These are phyloP conservation scores for Phoma sp. DNA, from an alignment of 2,329 filamentous ascomycete species.

Conservation along the genomic window DNA sequence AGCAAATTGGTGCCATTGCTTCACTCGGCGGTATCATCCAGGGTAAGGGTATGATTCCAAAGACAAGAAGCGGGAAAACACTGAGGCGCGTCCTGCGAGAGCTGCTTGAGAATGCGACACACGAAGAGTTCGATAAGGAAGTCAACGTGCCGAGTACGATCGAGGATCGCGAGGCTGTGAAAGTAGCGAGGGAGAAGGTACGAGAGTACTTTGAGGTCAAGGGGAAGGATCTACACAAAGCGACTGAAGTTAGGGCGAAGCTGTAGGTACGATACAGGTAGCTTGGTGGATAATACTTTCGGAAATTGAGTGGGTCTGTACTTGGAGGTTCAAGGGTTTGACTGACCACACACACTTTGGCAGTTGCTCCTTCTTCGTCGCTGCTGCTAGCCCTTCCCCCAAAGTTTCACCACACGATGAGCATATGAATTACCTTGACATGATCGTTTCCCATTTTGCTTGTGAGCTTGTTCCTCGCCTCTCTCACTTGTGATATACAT, in stretches of 20 bases:
- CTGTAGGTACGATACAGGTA: constrained; percentile 33
- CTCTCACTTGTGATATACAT: neutral
- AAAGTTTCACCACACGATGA: neutral
- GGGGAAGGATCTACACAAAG: constrained; percentile 46
- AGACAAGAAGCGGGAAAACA: constrained; percentile 92
- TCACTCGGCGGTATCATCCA: constrained; percentile 85
- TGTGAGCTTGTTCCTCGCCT: neutral
- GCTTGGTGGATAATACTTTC: too few species aligned
- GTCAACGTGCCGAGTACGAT: constrained; percentile 84
- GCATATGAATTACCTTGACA: neutral
- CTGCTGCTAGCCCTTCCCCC: neutral
- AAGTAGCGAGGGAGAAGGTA: constrained; percentile 74
- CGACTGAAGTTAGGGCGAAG: constrained; percentile 53
- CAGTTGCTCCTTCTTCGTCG: neutral
- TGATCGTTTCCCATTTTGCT: neutral
- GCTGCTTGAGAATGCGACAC: constrained; percentile 80
- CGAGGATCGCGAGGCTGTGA: constrained; percentile 78
- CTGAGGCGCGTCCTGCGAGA: constrained; percentile 81
- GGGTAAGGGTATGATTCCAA: constrained; percentile 86
- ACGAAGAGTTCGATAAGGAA: constrained; percentile 74
- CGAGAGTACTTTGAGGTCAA: constrained; percentile 74
- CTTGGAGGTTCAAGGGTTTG: too few species aligned
- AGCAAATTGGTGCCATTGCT: constrained; percentile 87
- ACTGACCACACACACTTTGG: neutral
- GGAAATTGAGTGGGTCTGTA: too few species aligned